Conservation (phyloP, 441 rosid species). For the Flueggea neowawraea region DNA sequence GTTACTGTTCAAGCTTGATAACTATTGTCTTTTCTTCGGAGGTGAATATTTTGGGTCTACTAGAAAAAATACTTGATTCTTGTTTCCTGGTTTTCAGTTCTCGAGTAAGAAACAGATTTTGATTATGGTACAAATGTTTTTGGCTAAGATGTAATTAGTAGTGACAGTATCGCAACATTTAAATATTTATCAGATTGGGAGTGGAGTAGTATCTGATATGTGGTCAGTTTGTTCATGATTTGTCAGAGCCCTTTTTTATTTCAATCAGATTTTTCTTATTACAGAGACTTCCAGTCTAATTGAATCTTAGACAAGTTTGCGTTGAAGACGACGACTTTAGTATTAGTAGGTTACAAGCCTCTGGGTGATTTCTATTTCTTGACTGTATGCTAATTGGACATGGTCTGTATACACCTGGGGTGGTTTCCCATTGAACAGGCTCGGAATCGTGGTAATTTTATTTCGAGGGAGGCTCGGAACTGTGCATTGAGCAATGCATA, state of each 20-base stretch:
- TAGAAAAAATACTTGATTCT: conserved; percentile 25
- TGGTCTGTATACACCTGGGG: too few species aligned
- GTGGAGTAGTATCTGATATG: conserved; percentile 7
- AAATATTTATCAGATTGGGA: conserved; percentile 9
- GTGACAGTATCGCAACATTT: conserved; percentile 10
- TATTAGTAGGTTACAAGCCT: too few species aligned
- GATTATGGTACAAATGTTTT: conserved; percentile 15
- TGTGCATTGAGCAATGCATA: too few species aligned
- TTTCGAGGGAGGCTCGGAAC: too few species aligned
- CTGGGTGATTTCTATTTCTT: too few species aligned
- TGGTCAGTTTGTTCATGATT: background rate
- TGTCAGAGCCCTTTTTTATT: background rate
- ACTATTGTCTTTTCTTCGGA: conserved; percentile 24
- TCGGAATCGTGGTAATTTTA: too few species aligned
- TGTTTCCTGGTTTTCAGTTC: conserved; percentile 16
- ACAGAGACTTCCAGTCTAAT: too few species aligned
- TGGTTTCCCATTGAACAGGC: too few species aligned
- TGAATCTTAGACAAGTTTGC: too few species aligned
- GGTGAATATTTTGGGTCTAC: conserved; percentile 23
- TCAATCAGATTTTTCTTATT: too few species aligned
- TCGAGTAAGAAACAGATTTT: conserved; percentile 19
- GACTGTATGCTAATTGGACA: too few species aligned
- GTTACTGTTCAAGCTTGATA: conserved; percentile 59
- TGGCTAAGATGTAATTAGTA: conserved; percentile 17
- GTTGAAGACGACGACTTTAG: too few species aligned